phyloP scores from a whole-genome alignment of 176 grass and related monocot genomes.

The Oryza glaberrima region DNA sequence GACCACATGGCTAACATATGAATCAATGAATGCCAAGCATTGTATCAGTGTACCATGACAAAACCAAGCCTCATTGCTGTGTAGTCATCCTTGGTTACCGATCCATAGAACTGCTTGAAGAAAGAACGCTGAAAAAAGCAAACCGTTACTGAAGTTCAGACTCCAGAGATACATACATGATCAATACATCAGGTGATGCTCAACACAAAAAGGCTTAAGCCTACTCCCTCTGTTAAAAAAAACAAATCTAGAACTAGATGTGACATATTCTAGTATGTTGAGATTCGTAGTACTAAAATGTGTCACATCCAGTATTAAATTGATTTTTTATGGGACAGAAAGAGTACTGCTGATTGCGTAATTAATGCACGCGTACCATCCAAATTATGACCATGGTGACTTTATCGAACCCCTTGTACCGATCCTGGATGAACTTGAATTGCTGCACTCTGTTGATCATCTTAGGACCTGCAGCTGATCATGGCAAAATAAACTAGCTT shows the following conservation, averaged over 20 bases:
- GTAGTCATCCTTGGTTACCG: constrained; percentile 71
- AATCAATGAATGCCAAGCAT: neutral
- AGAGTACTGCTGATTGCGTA: neutral
- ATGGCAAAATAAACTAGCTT: neutral
- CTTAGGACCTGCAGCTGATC: constrained; percentile 37
- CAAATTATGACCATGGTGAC: constrained; percentile 27
- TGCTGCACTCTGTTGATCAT: constrained; percentile 47
- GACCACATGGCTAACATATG: neutral
- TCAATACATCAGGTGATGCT: neutral
- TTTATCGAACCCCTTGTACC: constrained; percentile 42
- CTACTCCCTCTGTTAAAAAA: too few relatives aligned
- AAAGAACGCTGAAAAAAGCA: constrained; percentile 73
- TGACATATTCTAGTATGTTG: too few relatives aligned
- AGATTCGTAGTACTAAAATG: too few relatives aligned
- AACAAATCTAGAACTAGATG: too few relatives aligned
- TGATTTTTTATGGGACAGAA: too few relatives aligned
- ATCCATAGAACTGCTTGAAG: constrained; percentile 82
- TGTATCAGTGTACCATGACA: constrained; percentile 49
- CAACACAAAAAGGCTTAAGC: neutral
- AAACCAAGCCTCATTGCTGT: constrained; percentile 78
- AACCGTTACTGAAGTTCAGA: constrained; percentile 20
- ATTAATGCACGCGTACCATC: constrained; percentile 24
- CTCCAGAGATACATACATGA: neutral
- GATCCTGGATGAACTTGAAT: constrained; percentile 50
- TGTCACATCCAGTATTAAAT: too few relatives aligned